Conservation (phyloP, 805 yeast species). For the Wickerhamomyces kurtzmanii region DNA sequence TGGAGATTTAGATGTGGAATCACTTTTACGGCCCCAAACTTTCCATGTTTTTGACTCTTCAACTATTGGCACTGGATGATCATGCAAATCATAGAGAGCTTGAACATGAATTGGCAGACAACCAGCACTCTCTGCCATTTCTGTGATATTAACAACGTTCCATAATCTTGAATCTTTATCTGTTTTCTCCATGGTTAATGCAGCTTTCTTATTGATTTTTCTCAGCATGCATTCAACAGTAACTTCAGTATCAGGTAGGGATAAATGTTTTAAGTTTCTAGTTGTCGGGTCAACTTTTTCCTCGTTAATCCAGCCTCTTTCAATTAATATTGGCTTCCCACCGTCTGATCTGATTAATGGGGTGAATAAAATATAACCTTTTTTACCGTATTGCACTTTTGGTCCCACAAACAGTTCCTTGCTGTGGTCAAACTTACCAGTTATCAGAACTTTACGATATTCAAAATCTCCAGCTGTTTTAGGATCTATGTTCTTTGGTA, state of each 20-base stretch:
- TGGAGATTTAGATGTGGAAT: constrained; percentile 2
- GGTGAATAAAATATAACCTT: constrained; percentile 73
- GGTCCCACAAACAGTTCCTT: constrained; percentile 93
- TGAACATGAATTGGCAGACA: constrained; percentile 71
- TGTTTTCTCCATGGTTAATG: constrained; percentile 60
- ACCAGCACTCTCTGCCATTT: constrained; percentile 63
- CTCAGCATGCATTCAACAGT: constrained; percentile 69
- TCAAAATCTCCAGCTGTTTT: constrained; percentile 66
- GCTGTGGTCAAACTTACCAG: constrained; percentile 73
- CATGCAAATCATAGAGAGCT: constrained; percentile 56
- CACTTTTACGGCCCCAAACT: constrained; percentile 11
- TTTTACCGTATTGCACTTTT: constrained; percentile 55
- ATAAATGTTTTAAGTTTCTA: constrained; percentile 54
- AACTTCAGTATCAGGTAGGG: constrained; percentile 55
- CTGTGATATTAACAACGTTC: constrained; percentile 72
- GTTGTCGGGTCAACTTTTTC: constrained; percentile 48
- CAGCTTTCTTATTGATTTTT: constrained; percentile 51
- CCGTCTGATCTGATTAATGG: constrained; percentile 73
- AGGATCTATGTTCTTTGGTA: constrained; percentile 61
- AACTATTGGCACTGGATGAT: constrained; percentile 36
- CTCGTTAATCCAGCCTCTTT: constrained; percentile 87
- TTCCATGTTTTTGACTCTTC: constrained; percentile 18
- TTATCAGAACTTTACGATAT: constrained; percentile 66
- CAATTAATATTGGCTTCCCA: constrained; percentile 70
- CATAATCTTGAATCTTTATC: constrained; percentile 60